These are phyloP conservation scores for Aspergillus pseudoviridinutans DNA, from an alignment of 2,329 filamentous ascomycete genomes.

Conservation along the genomic window DNA sequence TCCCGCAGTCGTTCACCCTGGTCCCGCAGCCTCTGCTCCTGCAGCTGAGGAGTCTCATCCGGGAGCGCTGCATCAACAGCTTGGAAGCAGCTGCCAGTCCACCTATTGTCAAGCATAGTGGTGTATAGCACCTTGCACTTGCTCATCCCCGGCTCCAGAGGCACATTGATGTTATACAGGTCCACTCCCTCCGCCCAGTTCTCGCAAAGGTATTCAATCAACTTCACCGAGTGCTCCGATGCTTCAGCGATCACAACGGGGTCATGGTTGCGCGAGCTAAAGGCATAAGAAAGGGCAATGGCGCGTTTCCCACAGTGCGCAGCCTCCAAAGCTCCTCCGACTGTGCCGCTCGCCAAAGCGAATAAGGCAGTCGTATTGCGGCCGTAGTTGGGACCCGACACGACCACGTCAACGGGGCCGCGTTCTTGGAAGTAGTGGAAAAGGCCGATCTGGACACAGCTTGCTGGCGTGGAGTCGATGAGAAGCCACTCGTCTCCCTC, in stretches of 20 bases:
- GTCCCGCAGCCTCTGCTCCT: slow-evolving; percentile 71
- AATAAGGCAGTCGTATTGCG: slow-evolving; percentile 79
- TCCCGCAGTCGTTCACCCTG: slow-evolving; percentile 47
- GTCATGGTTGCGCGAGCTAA: slow-evolving; percentile 81
- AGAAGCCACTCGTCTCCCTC: slow-evolving; percentile 74
- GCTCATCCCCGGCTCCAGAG: slow-evolving; percentile 72
- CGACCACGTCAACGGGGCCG: slow-evolving; percentile 69
- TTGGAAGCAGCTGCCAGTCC: slow-evolving; percentile 84
- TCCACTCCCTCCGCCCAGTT: slow-evolving; percentile 74
- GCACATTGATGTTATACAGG: slow-evolving; percentile 89
- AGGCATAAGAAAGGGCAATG: slow-evolving; percentile 86
- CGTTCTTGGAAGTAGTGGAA: slow-evolving; percentile 73
- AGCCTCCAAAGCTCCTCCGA: slow-evolving; percentile 73
- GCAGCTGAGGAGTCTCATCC: slow-evolving; percentile 57
- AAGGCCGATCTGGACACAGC: slow-evolving; percentile 76
- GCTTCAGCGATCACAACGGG: slow-evolving; percentile 74
- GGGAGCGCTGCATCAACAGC: slow-evolving; percentile 64
- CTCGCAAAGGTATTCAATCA: slow-evolving; percentile 73
- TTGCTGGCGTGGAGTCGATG: slow-evolving; percentile 75
- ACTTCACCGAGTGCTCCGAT: slow-evolving; percentile 65
- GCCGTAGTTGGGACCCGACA: slow-evolving; percentile 79
- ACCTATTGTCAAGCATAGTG: slow-evolving; percentile 84
- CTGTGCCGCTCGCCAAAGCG: slow-evolving; percentile 70
- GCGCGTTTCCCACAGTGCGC: slow-evolving; percentile 66
- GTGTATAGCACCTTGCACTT: slow-evolving; percentile 74